These are phyloP conservation scores for Tuctoria greenei DNA, from an alignment of 176 grass and related monocot genomes.

Conservation along the genomic window DNA sequence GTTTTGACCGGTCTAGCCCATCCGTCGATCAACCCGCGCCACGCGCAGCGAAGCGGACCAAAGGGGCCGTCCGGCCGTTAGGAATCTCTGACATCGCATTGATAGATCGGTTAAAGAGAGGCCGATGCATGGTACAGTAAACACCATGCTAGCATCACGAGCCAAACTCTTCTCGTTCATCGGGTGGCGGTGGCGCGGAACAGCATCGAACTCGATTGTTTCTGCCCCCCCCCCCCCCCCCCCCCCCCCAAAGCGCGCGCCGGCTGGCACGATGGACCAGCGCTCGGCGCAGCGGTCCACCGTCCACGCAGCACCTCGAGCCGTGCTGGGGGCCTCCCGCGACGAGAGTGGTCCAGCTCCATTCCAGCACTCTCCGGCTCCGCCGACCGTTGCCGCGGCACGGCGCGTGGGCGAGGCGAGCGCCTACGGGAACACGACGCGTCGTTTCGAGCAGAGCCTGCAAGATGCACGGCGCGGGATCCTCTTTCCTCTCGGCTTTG, in stretches of 20 bases:
- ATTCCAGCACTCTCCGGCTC: no score
- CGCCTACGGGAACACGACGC: not conserved
- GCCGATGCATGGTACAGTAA: not conserved
- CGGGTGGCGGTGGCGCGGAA: not conserved
- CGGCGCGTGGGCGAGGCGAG: not conserved
- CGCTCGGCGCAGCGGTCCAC: conserved; percentile 1
- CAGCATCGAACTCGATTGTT: not conserved
- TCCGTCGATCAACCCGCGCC: not conserved
- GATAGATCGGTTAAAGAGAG: conserved; percentile 2
- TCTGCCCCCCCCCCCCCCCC: no score
- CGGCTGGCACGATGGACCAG: conserved; percentile 20
- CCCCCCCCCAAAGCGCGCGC: not conserved
- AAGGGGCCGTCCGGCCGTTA: not conserved
- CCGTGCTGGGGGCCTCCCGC: conserved; percentile 14
- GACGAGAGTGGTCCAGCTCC: conserved; percentile 1
- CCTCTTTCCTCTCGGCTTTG: not conserved
- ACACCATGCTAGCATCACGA: no score
- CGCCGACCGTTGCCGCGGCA: not conserved
- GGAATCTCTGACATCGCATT: conserved; percentile 28
- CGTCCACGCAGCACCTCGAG: not conserved
- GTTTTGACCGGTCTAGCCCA: not conserved
- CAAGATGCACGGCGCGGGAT: not conserved
- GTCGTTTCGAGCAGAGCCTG: not conserved
- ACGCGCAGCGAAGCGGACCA: no score
- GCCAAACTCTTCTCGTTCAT: not conserved